These are phyloP conservation scores for Phalaenopsis hybrid DNA, from an alignment of 116 monocot genomes.

Conservation along the genomic window DNA sequence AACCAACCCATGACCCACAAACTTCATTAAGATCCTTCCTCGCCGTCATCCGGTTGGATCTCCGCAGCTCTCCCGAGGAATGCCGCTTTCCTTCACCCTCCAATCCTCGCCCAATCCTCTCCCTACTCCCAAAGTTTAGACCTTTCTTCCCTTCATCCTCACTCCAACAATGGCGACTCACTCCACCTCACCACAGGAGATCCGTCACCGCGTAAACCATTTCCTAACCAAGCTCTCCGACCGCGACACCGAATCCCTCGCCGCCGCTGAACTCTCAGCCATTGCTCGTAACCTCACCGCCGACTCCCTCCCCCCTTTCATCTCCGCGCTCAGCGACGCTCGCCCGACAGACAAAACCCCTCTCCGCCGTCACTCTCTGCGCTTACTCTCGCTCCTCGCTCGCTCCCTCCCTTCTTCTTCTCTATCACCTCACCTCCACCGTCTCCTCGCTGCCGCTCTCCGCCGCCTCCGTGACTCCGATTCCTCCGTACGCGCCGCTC, in stretches of 20 bases:
- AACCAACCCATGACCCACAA: background rate
- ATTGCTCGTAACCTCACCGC: slow-evolving; percentile 47
- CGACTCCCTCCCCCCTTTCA: slow-evolving; percentile 45
- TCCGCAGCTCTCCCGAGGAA: background rate
- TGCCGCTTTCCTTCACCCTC: background rate
- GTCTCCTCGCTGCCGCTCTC: slow-evolving; percentile 65
- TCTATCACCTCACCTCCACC: slow-evolving; percentile 49
- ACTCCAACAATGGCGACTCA: background rate
- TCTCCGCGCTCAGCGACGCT: slow-evolving; percentile 73
- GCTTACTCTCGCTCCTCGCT: slow-evolving; percentile 55
- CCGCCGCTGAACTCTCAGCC: slow-evolving; percentile 68
- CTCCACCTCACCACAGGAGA: slow-evolving; percentile 3
- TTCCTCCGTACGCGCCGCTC: slow-evolving; percentile 84
- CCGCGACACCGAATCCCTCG: slow-evolving; percentile 88
- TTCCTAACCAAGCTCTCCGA: slow-evolving; percentile 72
- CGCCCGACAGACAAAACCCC: slow-evolving; percentile 68
- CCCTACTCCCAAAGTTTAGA: background rate
- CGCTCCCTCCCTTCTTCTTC: slow-evolving; percentile 21
- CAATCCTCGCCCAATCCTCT: background rate
- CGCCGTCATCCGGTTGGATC: background rate
- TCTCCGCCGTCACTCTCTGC: slow-evolving; percentile 73
- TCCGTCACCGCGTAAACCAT: slow-evolving; percentile 54
- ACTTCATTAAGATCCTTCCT: background rate
- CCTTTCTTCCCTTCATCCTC: background rate
- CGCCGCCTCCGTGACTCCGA: slow-evolving; percentile 82